These are phyloP conservation scores for Sphaerulina musiva DNA, from an alignment of 2,329 filamentous ascomycete genomes.

Conservation along the genomic window DNA sequence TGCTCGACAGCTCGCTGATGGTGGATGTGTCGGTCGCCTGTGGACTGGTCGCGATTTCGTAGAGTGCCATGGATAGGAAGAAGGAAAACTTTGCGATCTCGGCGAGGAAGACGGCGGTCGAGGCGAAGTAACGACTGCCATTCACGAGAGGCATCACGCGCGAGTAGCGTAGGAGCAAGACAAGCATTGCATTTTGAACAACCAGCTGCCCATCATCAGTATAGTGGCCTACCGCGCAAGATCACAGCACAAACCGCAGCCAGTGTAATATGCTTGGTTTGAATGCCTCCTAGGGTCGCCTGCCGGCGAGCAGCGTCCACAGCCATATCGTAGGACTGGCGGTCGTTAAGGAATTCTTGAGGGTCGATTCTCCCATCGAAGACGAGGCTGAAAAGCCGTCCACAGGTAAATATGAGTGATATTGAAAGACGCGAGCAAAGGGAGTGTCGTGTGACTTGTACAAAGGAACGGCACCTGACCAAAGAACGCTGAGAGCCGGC, in stretches of 20 bases:
- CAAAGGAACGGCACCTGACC: background rate
- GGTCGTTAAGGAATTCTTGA: constrained; percentile 3
- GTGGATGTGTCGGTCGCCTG: constrained; percentile 67
- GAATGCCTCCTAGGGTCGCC: constrained; percentile 46
- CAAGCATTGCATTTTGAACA: constrained; percentile 72
- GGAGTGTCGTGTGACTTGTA: constrained; percentile 14
- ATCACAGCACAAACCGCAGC: constrained; percentile 46
- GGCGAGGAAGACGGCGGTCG: constrained; percentile 87
- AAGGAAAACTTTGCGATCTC: constrained; percentile 86
- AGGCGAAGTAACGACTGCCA: constrained; percentile 85
- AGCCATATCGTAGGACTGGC: constrained; percentile 12
- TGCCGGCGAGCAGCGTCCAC: constrained; percentile 19
- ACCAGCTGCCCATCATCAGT: constrained; percentile 53
- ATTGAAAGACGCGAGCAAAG: constrained; percentile 1
- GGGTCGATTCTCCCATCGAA: constrained; percentile 5
- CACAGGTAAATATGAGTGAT: background rate
- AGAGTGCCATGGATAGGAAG: constrained; percentile 77
- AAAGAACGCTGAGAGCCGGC: background rate
- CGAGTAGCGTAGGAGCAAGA: constrained; percentile 87
- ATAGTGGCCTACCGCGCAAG: constrained; percentile 10
- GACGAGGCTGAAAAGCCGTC: background rate
- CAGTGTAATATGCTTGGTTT: constrained; percentile 62
- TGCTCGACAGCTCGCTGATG: constrained; percentile 55
- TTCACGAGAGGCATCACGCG: constrained; percentile 80
- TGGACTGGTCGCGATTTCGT: constrained; percentile 75